Percentiles rank a stretch among this genome's conserved stretches.
Conservation (phyloP, 768 basidiomycete genomes). For the Tulasnella sp. region DNA sequence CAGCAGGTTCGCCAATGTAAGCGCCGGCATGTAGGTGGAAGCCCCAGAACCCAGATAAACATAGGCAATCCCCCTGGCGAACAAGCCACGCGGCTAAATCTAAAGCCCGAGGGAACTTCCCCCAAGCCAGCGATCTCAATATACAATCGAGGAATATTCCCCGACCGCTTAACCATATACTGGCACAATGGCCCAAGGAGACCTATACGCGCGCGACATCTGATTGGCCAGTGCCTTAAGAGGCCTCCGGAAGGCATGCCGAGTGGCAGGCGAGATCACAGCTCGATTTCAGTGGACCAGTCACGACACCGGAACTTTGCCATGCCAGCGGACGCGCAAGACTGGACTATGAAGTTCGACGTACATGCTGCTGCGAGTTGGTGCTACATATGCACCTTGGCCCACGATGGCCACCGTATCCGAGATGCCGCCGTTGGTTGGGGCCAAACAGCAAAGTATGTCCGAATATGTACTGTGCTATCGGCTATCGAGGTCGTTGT, state of each 20-base stretch:
- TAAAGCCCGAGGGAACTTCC: background rate
- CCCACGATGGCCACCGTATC: background rate
- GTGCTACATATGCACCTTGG: background rate
- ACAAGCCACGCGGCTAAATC: background rate
- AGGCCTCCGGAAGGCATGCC: background rate
- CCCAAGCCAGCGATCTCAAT: background rate
- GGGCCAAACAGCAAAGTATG: background rate
- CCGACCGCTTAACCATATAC: background rate
- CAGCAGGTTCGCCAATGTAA: slow-evolving; percentile 1
- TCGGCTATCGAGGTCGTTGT: background rate
- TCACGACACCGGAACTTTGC: background rate
- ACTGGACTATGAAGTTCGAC: background rate
- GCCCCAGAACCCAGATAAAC: slow-evolving; percentile 4
- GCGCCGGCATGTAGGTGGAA: background rate
- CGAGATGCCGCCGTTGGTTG: slow-evolving; percentile 1
- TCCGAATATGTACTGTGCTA: background rate
- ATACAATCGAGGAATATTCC: background rate
- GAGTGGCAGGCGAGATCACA: background rate
- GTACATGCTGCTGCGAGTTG: background rate
- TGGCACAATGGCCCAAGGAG: background rate
- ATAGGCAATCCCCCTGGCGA: background rate
- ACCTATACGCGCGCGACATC: too few species aligned
- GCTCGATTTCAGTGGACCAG: background rate
- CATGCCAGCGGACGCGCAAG: background rate
- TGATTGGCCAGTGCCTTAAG: too few species aligned